Base-by-base conservation (phyloP, 306 rosid genomes). In the Echinosophora koreensis region DNA sequence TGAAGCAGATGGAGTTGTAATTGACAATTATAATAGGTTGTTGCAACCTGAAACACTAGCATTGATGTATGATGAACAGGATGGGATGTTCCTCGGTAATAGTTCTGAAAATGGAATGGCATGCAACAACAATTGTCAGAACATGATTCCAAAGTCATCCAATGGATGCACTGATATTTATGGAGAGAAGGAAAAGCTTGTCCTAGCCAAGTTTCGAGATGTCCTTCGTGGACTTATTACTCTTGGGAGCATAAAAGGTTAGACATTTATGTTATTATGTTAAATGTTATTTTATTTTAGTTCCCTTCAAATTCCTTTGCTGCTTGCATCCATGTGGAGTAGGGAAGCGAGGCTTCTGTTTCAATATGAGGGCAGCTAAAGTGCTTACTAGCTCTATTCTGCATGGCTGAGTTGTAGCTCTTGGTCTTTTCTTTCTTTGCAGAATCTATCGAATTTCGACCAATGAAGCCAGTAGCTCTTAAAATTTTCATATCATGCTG, bases 11-110 rank as follows among this genome's bases (percentile, higher is more conserved):
- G 86, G 79, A 77, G 77, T 69, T 72, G 83, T 80, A 80, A 68
- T 52, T 30, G 83, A 64, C 73, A 74, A 73, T 71, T 66, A 69
- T 68, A 76, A 79, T 56, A 69, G 82, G 81, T 91, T 89, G 50
- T 28, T 85, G 77, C 89, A 94, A 47, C 97, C 97, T 6, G 91
- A 84, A 79, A 89, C 97, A 13, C 88, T 85, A 49, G 89, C 92
- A 50, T 86, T 89, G 84, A 84, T 88, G 97, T 91, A 94, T 84
- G 88, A 91, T 78, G 97, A 91, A 88, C 82, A 79, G 49, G 90
- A 82, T 79, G 81, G 32, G 52, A 80, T 83, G 67, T 71, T 87
- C 82, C 73, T 80, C 62, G 81, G 83, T 38, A 73, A 80, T 83
- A 83, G 76, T 44, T 78, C 80, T 66, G 79, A 84, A 47, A 82